A percentile compares a stretch with the other conserved stretches of the same genome.
phyloP scores from a whole-genome alignment of 2,329 filamentous ascomycete species.

The Capronia coronata region DNA sequence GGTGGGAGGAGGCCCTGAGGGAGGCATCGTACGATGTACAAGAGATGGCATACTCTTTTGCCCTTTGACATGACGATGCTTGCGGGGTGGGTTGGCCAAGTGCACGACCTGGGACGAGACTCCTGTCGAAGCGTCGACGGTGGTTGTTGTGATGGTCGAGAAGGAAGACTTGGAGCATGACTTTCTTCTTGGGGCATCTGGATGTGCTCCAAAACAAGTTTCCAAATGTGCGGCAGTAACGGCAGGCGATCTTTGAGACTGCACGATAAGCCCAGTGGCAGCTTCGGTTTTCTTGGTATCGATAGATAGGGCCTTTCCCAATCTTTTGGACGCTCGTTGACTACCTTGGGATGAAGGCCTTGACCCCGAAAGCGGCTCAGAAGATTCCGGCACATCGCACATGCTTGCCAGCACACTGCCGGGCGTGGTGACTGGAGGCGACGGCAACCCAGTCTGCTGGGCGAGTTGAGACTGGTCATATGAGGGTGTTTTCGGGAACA shows the following conservation, averaged over 20 bases:
- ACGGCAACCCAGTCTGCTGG: background rate
- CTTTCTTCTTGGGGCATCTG: background rate
- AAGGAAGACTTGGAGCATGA: background rate
- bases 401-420: background rate
- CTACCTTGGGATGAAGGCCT: slow-evolving; percentile 3
- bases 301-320: slow-evolving; percentile 4
- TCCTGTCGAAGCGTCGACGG: slow-evolving; percentile 1
- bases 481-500: slow-evolving; percentile 20
- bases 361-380: background rate
- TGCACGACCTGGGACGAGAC: background rate
- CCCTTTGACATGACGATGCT: slow-evolving; percentile 9
- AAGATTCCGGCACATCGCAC: background rate
- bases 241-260: slow-evolving; percentile 15
- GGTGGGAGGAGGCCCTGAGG: slow-evolving; percentile 18
- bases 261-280: background rate
- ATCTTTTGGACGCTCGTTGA: slow-evolving; percentile 1
- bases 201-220: slow-evolving; percentile 9
- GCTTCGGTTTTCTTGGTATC: background rate
- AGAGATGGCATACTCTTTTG: slow-evolving; percentile 22
- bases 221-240: slow-evolving; percentile 9
- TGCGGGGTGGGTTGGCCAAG: slow-evolving; percentile 6
- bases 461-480: slow-evolving; percentile 1
- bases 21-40: slow-evolving; percentile 7
- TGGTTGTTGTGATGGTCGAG: slow-evolving; percentile 9
- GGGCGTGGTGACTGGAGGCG: slow-evolving; percentile 1